phyloP scores from a whole-genome alignment of 2,329 filamentous ascomycete species.

The Fusarium nanum region DNA sequence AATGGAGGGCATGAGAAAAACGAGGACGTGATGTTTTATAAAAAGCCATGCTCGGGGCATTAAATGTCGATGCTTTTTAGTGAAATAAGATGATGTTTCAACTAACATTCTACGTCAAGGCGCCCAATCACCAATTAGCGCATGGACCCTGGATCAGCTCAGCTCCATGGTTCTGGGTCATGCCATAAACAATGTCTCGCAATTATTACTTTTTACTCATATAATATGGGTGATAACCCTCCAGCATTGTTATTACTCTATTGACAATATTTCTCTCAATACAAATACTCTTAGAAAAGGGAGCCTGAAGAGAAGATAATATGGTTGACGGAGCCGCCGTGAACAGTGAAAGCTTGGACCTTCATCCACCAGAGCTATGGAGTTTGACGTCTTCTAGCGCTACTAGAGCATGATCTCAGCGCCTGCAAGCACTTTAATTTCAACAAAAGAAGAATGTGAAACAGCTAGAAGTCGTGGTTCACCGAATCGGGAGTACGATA shows the following conservation, averaged over 20 bases:
- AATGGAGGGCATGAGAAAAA: not conserved
- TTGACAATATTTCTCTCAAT: rapidly evolving
- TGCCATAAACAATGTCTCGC: not conserved
- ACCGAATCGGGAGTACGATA: not conserved
- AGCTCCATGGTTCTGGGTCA: not conserved
- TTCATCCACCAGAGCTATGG: not conserved
- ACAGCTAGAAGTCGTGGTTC: not conserved
- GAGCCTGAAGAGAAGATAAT: not conserved
- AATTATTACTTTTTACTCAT: not conserved
- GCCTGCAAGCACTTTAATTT: constrained; percentile 4
- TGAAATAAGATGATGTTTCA: constrained; percentile 18
- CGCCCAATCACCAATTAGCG: not conserved
- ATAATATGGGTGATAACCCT: not conserved
- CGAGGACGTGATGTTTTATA: not conserved
- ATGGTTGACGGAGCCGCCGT: not conserved
- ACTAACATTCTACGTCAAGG: not conserved
- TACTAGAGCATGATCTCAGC: not conserved
- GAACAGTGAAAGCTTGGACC: not conserved
- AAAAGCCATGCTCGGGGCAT: not conserved
- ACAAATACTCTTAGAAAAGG: not conserved
- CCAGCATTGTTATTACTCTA: not conserved
- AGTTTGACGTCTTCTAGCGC: not conserved
- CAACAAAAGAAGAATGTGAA: not conserved
- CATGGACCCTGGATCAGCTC: not conserved
- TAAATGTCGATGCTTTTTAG: constrained; percentile 7